phyloP scores from a whole-genome alignment of 176 grass and related monocot genomes.

The barley (Hordeum vulgare) region MorexV3_pseudomolecules_assembly NC_058523.1:217949907-217950406 shows the following conservation, averaged over 20 bases:
- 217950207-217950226: neutral
- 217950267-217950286: neutral
- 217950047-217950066: slow-evolving; percentile 91
- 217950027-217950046: slow-evolving; percentile 88
- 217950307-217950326: neutral
- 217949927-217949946: slow-evolving; percentile 64
- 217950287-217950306: neutral
- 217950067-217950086: slow-evolving; percentile 90
- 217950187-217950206: neutral
- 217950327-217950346: neutral
- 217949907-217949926: slow-evolving; percentile 15
- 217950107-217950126: neutral
- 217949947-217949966: slow-evolving; percentile 99
- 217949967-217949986: slow-evolving; percentile 92
- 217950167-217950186: neutral
- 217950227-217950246: neutral
- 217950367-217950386: neutral
- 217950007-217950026: slow-evolving; percentile 94
- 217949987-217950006: slow-evolving; percentile 78
- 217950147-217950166: neutral
- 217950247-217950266: neutral
- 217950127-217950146: neutral
- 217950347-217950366: neutral
- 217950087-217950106: neutral
- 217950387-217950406: neutral